Base-by-base conservation (phyloP, 306 rosid genomes). In the Dalbergia cochinchinensis region DNA sequence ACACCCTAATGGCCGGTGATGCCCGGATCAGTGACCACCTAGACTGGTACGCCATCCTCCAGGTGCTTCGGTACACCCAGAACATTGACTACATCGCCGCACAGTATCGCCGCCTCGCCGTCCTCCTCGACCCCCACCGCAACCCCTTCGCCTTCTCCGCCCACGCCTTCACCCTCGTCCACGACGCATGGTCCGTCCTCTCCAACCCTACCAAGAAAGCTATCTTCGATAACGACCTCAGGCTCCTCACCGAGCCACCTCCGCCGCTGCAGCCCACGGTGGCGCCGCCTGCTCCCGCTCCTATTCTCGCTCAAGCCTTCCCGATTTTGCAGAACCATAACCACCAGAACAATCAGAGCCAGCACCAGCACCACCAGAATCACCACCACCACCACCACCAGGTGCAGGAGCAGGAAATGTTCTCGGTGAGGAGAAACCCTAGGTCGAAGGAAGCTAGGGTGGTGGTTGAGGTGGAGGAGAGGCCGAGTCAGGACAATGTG, bases 171-270 rank as follows among this genome's bases (percentile, higher is more conserved):
- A 55, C 87, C 3, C 94, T 92, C 22, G 86, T 95, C 20, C 76
- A 86, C 13, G 99, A 95, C 47, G 97, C 97, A 0, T 95, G 99
- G 99, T 59, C 87, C 15, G 85, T 95, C 2, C 90, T 95, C 33
- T 91, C 94, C 0, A 86, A 90, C 74, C 89, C 91, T 0, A 35
- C 79, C n/a, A 89, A 84, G 72, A 95, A 90, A 62, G 81, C 91
- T 1, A 5, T 88, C 18, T 92, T 87, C 57, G 98, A 95, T 59
- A 84, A 84, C 64, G 92, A 91, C 60, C 77, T 88, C 61, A 79
- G 83, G 5, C 34, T 87, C 57, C 83, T 65, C 47, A 73, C 91
- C 13, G 84, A 59, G 50, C 83, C 89, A 0, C 82, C 81, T 2
- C 92, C 74, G 5, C 85, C 81, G 0, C 84, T 70, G 0, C 81